Conservation (phyloP, 768 basidiomycete species). For the Tulasnella sp. region DNA sequence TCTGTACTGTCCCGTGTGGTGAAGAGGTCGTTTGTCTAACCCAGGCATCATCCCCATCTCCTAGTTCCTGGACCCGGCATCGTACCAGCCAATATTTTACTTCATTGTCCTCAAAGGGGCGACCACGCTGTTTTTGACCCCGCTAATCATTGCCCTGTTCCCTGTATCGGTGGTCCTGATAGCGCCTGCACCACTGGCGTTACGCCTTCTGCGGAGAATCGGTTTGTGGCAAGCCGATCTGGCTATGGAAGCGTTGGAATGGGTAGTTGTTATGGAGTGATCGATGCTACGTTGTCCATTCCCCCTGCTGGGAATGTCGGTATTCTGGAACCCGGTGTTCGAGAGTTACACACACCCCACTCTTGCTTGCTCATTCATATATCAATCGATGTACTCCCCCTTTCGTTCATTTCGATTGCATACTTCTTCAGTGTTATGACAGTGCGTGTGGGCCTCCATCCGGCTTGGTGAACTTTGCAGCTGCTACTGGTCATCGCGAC, state of each 20-base stretch:
- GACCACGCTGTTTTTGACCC: constrained; percentile 59
- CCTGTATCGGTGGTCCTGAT: constrained; percentile 52
- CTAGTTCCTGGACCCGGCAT: constrained; percentile 73
- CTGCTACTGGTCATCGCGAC: not conserved
- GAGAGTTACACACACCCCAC: not conserved
- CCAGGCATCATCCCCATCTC: not conserved
- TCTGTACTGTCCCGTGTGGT: not conserved
- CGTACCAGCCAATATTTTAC: constrained; percentile 81
- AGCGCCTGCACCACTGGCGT: constrained; percentile 57
- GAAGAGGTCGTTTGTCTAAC: not conserved
- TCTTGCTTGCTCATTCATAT: not conserved
- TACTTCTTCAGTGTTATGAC: not conserved
- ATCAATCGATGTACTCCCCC: not conserved
- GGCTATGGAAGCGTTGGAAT: constrained; percentile 57
- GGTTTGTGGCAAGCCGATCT: constrained; percentile 80
- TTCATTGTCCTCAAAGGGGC: constrained; percentile 81
- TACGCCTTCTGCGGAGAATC: constrained; percentile 55
- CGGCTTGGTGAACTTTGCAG: not conserved
- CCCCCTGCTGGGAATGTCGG: not conserved
- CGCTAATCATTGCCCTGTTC: constrained; percentile 48
- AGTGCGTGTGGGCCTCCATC: not conserved
- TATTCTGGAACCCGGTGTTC: not conserved
- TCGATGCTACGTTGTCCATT: not conserved
- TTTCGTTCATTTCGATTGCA: not conserved
- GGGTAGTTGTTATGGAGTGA: not conserved